Evolutionary conservation across 1,139 yeast genomes (phyloP), one percentile per base, ranked within the genome.

Genomic region (Suhomyces chickasaworum): DNA sequence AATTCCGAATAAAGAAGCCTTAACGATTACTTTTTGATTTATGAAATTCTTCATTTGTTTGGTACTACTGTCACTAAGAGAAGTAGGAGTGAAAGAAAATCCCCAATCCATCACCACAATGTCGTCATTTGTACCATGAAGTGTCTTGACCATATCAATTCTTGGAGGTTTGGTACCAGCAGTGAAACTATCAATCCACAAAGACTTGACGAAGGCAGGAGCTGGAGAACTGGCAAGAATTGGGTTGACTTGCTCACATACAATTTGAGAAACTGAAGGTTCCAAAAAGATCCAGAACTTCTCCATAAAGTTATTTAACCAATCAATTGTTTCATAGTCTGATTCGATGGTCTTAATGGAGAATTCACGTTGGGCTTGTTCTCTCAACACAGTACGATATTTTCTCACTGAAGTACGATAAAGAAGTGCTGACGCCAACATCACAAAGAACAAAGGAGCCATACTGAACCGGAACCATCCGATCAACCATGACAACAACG

Each of bases 21-120:
- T 83, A 56, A 91, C 74, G 54, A 86, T 81, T 59, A 86, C 75
- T 61, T 81, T 83, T 58, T 93, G 96, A 65, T 90, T 90, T 37
- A 89, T 93, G 55, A 81, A 82, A 61, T 83, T 88, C 61, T 85
- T 88, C 67, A 86, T 65, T 66, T 93, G 98, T 59, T 91, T 88
- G 33, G 83, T 80, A 49, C 89, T 89, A 56, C 89, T 72, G 65
- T 93, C 99, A 41, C 86, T 85, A 45, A 81, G 68, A 42, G 90
- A 89, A 65, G 89, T 89, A n/a, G 99, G 99, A 35, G 89, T 86
- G 68, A 90, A 89, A 1, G 96, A 84, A 46, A 86, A 73, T 44
- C 85, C 84, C 96, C 96, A 93, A 72, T 93, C 96, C 97, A 95
- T 90, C 42, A 93, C 97, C 13, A 91, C 96, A 48, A 93, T 85